Percentiles rank a stretch among this genome's conserved stretches.
Evolutionary conservation across 2,329 filamentous ascomycete species (phyloP).

Genomic region (Fusarium sp.): DNA sequence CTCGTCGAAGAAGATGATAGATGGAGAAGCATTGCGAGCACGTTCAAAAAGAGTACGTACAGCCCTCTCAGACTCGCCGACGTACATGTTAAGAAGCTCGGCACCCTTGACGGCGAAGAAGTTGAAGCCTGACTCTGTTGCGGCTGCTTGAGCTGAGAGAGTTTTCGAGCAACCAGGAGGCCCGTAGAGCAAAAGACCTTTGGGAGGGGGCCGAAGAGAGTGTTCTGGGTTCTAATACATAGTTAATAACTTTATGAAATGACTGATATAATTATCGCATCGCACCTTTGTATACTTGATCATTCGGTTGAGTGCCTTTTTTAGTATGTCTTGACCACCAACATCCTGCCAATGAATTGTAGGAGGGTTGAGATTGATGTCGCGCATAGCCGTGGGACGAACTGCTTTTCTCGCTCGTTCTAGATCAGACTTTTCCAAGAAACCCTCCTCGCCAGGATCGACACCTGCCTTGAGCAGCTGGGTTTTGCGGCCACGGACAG

Average conservation of each 20-base stretch:
- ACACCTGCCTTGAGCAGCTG: constrained; percentile 38
- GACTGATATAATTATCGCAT: background rate
- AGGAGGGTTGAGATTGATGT: constrained; percentile 88
- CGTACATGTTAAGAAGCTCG: constrained; percentile 95
- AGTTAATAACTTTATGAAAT: constrained; percentile 9
- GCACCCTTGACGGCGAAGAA: constrained; percentile 95
- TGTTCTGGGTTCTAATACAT: constrained; percentile 44
- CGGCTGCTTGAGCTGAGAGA: constrained; percentile 87
- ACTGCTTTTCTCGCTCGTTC: constrained; percentile 73
- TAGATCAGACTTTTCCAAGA: constrained; percentile 62
- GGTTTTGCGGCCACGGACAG: constrained; percentile 42
- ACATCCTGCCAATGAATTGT: constrained; percentile 89
- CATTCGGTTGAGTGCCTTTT: constrained; percentile 66
- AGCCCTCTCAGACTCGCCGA: constrained; percentile 90
- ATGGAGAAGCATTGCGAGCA: constrained; percentile 84
- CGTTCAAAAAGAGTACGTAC: constrained; percentile 87
- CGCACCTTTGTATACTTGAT: constrained; percentile 54
- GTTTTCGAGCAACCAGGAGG: constrained; percentile 97
- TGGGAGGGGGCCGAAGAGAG: constrained; percentile 68
- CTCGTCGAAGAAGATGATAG: constrained; percentile 97
- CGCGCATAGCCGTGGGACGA: constrained; percentile 87
- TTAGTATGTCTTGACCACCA: constrained; percentile 82
- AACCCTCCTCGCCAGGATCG: constrained; percentile 39
- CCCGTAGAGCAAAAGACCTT: constrained; percentile 88
- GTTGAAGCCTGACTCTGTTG: constrained; percentile 89